Evolutionary conservation across 345 rosid species (phyloP).

Genomic region (Zanthoxylum bungeanum): DNA sequence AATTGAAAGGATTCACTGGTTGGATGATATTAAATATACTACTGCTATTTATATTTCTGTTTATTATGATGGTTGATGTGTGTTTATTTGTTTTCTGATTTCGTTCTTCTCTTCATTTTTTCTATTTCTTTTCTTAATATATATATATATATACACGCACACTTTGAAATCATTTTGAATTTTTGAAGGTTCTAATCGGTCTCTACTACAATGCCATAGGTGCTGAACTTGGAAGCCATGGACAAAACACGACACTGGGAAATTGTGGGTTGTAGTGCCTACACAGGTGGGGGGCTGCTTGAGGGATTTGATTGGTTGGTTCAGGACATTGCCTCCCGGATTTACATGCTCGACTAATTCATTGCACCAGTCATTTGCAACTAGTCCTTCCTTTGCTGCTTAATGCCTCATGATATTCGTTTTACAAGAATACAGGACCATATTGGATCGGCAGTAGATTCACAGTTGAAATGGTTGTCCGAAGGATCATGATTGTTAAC

Average conservation of each 20-base stretch:
- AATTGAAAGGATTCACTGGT: neutral
- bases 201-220: slow-evolving; percentile 30
- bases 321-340: slow-evolving; percentile 86
- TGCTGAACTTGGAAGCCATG: slow-evolving; percentile 74
- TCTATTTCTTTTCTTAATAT: neutral
- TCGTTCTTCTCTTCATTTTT: no score
- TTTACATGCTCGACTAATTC: slow-evolving; percentile 73
- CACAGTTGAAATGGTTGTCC: neutral
- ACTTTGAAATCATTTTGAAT: no score
- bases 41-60: no score
- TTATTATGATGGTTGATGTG: no score
- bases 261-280: slow-evolving; percentile 83
- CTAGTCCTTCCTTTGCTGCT: neutral
- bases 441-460: neutral
- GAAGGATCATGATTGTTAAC: neutral
- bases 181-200: neutral
- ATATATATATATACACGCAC: neutral
- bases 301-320: slow-evolving; percentile 93
- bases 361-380: no score
- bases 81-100: no score
- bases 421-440: neutral
- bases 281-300: slow-evolving; percentile 79
- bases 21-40: neutral
- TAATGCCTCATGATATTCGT: neutral
- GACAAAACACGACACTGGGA: slow-evolving; percentile 84